Evolutionary conservation across 768 basidiomycete genomes (phyloP), one percentile per base, ranked within the genome.

Genomic region (Naematelia aurantialba): DNA sequence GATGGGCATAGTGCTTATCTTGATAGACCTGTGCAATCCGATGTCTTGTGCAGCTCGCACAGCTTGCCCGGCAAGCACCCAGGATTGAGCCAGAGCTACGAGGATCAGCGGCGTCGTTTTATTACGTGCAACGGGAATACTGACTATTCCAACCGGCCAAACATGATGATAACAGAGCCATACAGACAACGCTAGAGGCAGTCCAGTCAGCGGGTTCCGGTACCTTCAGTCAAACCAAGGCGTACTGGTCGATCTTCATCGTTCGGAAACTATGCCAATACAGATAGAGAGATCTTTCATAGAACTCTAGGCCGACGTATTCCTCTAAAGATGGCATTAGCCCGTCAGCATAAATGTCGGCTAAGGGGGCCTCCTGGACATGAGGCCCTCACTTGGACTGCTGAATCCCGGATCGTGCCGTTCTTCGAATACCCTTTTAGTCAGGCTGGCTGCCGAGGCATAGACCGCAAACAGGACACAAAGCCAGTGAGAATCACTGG

Each of bases 31-130:
- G 79, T 92, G 90, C 67, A 92, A 82, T 39, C 90, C 90, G 46
- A 91, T 81, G 79, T 92, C 90, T 77, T 92, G 90, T 1, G 87
- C 90, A 61, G 84, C 85, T 61, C 90, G 85, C 50, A 91, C 85
- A 27, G 88, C 90, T 76, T 92, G 90, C 45, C 90, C 90, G 56
- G 91, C 83, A 60, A 91, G 81, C 62, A 91, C 83, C 91, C 91
- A 92, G 34, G 89, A 89, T 76, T 91, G 91, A 4, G 90, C 89
- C 30, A 92, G 82, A 73, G 59, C 59, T 60, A n/a, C 3, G 31
- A 17, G 44, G 34, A 39, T 39, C 34, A 8, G 8, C 34, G 17
- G 8, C 17, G 17, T 39, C 8, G 17, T 39, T 8, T 39, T 17
- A 39, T 39, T 1, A 10, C 30, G 13, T 22, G 13, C 19, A 27